These are phyloP conservation scores for Boletellus ananiceps DNA, from an alignment of 768 basidiomycete species.

Conservation along the genomic window DNA sequence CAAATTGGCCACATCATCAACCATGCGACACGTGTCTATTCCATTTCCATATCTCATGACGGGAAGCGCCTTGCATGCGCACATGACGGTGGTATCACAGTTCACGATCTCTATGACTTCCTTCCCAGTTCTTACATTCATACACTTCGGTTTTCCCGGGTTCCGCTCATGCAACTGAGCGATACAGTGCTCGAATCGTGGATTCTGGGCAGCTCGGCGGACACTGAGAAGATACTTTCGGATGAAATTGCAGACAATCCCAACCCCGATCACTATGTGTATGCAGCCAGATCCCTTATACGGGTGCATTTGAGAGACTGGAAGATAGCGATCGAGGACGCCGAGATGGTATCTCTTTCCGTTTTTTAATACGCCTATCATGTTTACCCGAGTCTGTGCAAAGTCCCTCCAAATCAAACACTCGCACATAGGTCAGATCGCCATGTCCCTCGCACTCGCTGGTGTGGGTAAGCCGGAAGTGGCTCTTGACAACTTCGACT, in stretches of 20 bases:
- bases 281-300: not conserved
- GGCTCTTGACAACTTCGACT: constrained; percentile 1
- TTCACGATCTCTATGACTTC: not conserved
- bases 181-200: not conserved
- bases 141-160: not conserved
- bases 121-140: constrained; percentile 2
- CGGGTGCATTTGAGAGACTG: not conserved
- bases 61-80: constrained; percentile 9
- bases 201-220: not conserved
- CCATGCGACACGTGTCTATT: not conserved
- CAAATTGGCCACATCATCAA: not conserved
- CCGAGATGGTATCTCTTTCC: not conserved
- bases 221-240: not conserved
- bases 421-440: constrained; percentile 1
- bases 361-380: not conserved
- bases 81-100: not conserved
- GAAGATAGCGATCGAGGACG: not conserved
- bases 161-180: not conserved
- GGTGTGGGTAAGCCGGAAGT: not conserved
- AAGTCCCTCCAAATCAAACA: not conserved
- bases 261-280: not conserved
- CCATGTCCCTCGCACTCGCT: not conserved
- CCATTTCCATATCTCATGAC: constrained; percentile 6
- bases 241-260: not conserved
- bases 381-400: not conserved